Conservation (phyloP, 495 filamentous ascomycete species). For the Chaetomium fimeti region DNA sequence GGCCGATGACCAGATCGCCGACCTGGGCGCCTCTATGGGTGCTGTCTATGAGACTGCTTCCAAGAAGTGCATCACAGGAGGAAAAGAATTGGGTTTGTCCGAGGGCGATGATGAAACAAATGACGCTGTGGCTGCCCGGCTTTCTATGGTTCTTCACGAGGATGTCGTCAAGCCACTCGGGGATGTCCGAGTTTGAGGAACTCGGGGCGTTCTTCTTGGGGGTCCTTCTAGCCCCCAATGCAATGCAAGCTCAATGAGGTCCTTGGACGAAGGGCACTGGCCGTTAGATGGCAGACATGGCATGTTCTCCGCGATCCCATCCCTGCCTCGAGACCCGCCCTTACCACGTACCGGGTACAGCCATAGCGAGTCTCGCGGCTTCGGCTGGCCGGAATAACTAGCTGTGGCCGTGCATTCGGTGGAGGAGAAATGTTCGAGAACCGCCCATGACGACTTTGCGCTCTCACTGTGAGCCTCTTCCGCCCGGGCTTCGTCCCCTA, state of each 20-base stretch:
- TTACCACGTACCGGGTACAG: slow-evolving; percentile 8
- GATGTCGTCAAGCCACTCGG: slow-evolving; percentile 40
- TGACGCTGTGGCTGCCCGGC: slow-evolving; percentile 33
- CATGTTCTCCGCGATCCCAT: not conserved
- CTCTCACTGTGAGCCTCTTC: not conserved
- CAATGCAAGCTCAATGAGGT: not conserved
- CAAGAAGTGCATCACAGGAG: slow-evolving; percentile 37
- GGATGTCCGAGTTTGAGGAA: slow-evolving; percentile 34
- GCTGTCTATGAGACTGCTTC: slow-evolving; percentile 36
- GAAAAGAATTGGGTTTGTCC: slow-evolving; percentile 30
- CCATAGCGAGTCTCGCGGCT: not conserved
- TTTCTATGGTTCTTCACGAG: slow-evolving; percentile 39
- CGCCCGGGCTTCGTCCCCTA: slow-evolving; percentile 9
- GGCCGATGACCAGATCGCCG: slow-evolving; percentile 29
- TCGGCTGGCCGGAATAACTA: slow-evolving; percentile 1
- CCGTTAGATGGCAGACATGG: not conserved
- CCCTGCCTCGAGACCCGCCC: not conserved
- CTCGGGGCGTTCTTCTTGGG: not conserved
- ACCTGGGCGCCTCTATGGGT: slow-evolving; percentile 38
- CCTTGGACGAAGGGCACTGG: not conserved
- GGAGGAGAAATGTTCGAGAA: slow-evolving; percentile 6
- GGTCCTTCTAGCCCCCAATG: not conserved
- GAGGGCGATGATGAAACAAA: slow-evolving; percentile 39
- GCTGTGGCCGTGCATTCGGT: not conserved
- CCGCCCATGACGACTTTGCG: not conserved